phyloP scores from a whole-genome alignment of 2,329 filamentous ascomycete species.

The Coleophoma crateriformis region DNA sequence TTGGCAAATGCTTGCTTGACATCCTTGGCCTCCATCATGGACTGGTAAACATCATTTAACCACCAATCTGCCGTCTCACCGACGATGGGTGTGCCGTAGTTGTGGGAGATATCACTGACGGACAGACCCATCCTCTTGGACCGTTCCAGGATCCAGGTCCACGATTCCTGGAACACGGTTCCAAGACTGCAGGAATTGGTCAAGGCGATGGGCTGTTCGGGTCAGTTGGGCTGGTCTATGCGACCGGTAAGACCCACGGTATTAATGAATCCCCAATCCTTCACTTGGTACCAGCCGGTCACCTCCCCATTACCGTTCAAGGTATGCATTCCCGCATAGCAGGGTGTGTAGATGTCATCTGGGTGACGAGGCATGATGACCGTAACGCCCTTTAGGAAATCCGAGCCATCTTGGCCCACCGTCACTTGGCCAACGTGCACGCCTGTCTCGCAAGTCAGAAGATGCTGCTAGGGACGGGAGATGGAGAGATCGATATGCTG shows the following conservation, averaged over 20 bases:
- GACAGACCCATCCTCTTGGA: constrained; percentile 11
- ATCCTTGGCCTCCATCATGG: constrained; percentile 48
- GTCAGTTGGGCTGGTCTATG: background rate
- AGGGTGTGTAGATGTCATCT: constrained; percentile 20
- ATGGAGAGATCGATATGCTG: background rate
- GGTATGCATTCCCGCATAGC: constrained; percentile 22
- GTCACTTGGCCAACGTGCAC: constrained; percentile 24
- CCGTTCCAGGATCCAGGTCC: constrained; percentile 18
- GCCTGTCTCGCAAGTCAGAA: constrained; percentile 7
- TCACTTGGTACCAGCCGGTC: constrained; percentile 21
- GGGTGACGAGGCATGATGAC: constrained; percentile 22
- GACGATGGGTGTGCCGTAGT: constrained; percentile 42
- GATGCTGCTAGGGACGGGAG: background rate
- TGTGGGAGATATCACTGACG: constrained; percentile 18
- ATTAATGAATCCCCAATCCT: constrained; percentile 25
- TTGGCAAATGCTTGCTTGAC: constrained; percentile 47
- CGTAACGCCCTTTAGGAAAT: constrained; percentile 21
- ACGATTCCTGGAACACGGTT: constrained; percentile 24
- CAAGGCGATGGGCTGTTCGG: constrained; percentile 23
- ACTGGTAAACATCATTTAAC: constrained; percentile 50
- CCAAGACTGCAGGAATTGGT: constrained; percentile 33
- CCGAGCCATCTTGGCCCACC: constrained; percentile 18
- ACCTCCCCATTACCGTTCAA: constrained; percentile 25
- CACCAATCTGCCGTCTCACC: constrained; percentile 60
- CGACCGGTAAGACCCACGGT: constrained; percentile 10